Conservation (phyloP, 164 flowering plant genomes). For the Stephania yunnanensis region DNA sequence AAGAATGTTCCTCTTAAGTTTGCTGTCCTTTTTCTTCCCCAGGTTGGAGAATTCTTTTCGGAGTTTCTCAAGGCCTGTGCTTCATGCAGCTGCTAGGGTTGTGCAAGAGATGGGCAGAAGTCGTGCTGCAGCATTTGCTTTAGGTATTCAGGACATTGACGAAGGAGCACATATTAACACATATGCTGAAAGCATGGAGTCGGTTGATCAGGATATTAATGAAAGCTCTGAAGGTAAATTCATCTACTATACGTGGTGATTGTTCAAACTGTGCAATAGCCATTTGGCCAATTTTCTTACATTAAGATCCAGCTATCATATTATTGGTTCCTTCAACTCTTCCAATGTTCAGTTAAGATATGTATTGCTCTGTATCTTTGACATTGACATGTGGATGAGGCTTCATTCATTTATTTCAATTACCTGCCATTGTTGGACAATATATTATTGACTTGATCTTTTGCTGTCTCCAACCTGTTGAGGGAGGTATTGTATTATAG, state of each 20-base stretch:
- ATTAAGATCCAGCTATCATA: background rate
- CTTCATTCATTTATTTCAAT: background rate
- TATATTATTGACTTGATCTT: background rate
- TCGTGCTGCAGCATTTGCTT: conserved; percentile 91
- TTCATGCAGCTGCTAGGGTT: conserved; percentile 98
- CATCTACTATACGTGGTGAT: background rate
- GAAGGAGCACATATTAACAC: conserved; percentile 70
- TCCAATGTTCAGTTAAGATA: background rate
- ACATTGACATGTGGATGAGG: background rate
- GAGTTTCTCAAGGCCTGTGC: conserved; percentile 96
- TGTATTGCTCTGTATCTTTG: background rate
- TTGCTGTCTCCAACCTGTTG: background rate
- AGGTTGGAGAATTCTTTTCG: conserved; percentile 98
- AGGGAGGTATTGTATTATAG: background rate
- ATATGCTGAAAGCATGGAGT: conserved; percentile 51
- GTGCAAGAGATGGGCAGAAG: conserved; percentile 99
- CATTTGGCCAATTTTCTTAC: background rate
- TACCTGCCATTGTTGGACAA: background rate
- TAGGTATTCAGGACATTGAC: conserved; percentile 89
- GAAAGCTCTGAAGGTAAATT: conserved; percentile 70
- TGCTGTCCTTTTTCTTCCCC: conserved; percentile 7
- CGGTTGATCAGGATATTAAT: conserved; percentile 49
- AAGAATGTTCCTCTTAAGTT: background rate
- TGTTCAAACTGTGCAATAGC: background rate
- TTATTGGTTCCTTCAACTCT: background rate